These are phyloP conservation scores for Paraurostyla sp. DNA, from an alignment of 73 alveolate genomes.

Conservation along the genomic window DNA sequence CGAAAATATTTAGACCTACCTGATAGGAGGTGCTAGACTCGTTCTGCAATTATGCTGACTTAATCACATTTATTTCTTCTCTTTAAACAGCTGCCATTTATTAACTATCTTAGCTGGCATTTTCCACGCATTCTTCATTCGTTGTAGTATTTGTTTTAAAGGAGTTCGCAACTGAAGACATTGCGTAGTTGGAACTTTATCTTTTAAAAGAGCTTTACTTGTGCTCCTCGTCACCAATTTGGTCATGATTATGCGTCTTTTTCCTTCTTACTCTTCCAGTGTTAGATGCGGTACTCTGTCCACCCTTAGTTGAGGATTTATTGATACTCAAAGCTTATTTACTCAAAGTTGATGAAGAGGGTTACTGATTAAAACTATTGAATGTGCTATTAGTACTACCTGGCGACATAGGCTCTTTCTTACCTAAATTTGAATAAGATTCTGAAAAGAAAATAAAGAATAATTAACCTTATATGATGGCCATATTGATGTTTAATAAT, in stretches of 20 bases:
- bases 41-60: conserved; percentile 24
- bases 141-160: background rate
- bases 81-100: too few relatives aligned
- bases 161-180: background rate
- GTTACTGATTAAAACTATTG: background rate
- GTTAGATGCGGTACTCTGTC: background rate
- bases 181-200: background rate
- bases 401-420: background rate
- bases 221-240: background rate
- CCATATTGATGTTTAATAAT: too few relatives aligned
- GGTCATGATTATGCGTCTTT: background rate
- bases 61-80: background rate
- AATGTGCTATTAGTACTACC: conserved; percentile 23
- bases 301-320: background rate
- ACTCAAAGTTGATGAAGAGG: conserved; percentile 15
- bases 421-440: background rate
- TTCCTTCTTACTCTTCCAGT: background rate
- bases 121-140: background rate
- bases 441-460: too few relatives aligned
- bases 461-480: too few relatives aligned
- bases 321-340: background rate
- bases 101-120: background rate
- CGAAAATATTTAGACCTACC: conserved; percentile 54
- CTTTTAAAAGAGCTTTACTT: background rate
- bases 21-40: background rate